Conservation (phyloP, 2,329 filamentous ascomycete genomes). For the Thelonectria olida region DNA sequence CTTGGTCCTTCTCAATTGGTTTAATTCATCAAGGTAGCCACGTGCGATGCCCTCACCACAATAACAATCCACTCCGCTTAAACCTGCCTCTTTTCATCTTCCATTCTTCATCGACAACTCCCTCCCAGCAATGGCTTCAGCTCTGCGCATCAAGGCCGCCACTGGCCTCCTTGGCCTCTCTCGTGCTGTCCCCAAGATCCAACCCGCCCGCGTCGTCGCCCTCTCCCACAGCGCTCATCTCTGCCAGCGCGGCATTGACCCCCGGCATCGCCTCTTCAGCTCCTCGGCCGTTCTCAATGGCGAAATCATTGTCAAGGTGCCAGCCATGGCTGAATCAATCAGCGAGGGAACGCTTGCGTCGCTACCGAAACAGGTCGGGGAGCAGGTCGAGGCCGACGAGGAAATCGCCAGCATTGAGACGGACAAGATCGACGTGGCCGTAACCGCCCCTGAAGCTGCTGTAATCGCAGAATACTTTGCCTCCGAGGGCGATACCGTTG, state of each 20-base stretch:
- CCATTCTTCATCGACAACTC: slow-evolving; percentile 4
- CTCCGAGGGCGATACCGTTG: slow-evolving; percentile 44
- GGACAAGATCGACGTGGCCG: slow-evolving; percentile 46
- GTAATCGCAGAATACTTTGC: slow-evolving; percentile 42
- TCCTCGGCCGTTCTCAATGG: slow-evolving; percentile 29
- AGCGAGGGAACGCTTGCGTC: slow-evolving; percentile 42
- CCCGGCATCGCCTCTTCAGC: slow-evolving; percentile 37
- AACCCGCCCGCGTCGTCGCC: slow-evolving; percentile 19
- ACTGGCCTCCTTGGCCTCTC: slow-evolving; percentile 33
- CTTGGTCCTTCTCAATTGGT: not conserved
- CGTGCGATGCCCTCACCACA: slow-evolving; percentile 33
- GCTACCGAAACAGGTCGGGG: slow-evolving; percentile 42
- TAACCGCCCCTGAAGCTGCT: slow-evolving; percentile 39
- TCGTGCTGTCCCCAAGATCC: slow-evolving; percentile 21
- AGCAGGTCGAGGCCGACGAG: slow-evolving; percentile 43
- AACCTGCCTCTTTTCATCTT: slow-evolving; percentile 25
- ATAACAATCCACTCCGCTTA: slow-evolving; percentile 31
- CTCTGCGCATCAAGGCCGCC: slow-evolving; percentile 34
- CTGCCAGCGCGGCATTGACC: slow-evolving; percentile 34
- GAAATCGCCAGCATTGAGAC: slow-evolving; percentile 46
- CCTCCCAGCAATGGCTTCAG: slow-evolving; percentile 32
- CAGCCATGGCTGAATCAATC: slow-evolving; percentile 46
- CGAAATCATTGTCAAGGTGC: slow-evolving; percentile 40
- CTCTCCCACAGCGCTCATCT: slow-evolving; percentile 33
- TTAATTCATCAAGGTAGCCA: slow-evolving; percentile 12